Percentiles rank a stretch among this genome's conserved stretches.
Conservation (phyloP, 371 early-diverging fungal genomes). For the Synchytrium microbalum region DNA sequence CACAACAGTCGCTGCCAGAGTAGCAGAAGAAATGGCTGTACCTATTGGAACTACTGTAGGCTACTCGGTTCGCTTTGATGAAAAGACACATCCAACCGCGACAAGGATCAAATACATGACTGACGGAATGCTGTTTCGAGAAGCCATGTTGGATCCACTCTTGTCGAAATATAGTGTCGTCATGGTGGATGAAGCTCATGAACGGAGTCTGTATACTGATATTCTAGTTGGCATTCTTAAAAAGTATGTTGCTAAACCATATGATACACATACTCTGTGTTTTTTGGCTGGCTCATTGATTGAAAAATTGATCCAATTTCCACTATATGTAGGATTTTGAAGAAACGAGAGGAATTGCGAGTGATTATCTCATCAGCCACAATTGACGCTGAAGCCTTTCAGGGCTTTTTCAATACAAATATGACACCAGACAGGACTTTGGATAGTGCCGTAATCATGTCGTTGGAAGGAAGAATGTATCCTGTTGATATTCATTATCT, state of each 20-base stretch:
- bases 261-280: not conserved
- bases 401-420: constrained; percentile 40
- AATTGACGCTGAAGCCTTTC: constrained; percentile 33
- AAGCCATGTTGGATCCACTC: constrained; percentile 84
- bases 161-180: constrained; percentile 84
- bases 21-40: constrained; percentile 83
- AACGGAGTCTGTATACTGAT: constrained; percentile 95
- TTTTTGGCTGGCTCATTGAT: constrained; percentile 1
- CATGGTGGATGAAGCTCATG: constrained; percentile 99
- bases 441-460: constrained; percentile 54
- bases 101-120: constrained; percentile 97
- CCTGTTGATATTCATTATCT: constrained; percentile 64
- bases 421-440: constrained; percentile 29
- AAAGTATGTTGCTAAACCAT: constrained; percentile 17
- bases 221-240: constrained; percentile 90
- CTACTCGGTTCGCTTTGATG: constrained; percentile 97
- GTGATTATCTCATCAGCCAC: constrained; percentile 40
- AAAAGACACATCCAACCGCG: constrained; percentile 54
- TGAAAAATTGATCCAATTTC: not conserved
- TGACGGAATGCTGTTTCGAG: constrained; percentile 95
- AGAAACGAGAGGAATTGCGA: constrained; percentile 47
- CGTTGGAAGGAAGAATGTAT: constrained; percentile 62
- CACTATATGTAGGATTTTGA: constrained; percentile 18
- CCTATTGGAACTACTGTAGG: constrained; percentile 69
- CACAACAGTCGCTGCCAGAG: constrained; percentile 93